Evolutionary conservation across 78 protist genomes (phyloP), one percentile per base, ranked within the genome.

Genomic region (Blattamonas nauphoetae): DNA sequence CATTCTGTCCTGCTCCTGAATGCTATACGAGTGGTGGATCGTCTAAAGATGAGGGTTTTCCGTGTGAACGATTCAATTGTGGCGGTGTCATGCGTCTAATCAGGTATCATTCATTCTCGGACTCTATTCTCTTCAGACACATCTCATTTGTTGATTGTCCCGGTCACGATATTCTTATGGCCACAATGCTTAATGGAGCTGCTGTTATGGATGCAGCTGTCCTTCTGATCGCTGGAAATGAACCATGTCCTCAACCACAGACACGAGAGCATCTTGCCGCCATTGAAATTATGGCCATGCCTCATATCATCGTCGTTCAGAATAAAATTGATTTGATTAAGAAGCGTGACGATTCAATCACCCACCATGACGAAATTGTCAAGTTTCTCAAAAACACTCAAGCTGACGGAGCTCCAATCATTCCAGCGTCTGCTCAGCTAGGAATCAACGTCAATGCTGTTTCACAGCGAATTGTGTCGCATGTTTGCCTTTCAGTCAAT

Each of bases 201-300:
- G 99, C 99, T 38, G 99, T 99, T 45, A 99, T 99, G 99, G 99
- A 99, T 89, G 99, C 99, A 0, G 99, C 99, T 2, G 88, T 99
- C 43, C 91, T 99, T 44, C 94, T 99, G 36, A 93, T 99, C 43
- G 99, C 99, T 1, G 99, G 98, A 44, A 97, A 97, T 81, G 98
- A 91, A 44, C 86, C 96, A 0, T 99, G 99, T 92, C 99, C 99
- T 63, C 99, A 99, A 93, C 99, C 99, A 38, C 99, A 98, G 93
- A 95, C 98, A 0, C 34, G 90, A 3, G 99, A 98, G 94, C 99
- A 98, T 81, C 89, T 99, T 45, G 99, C 99, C 21, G 99, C 99
- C 45, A 95, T 99, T 46, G 99, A 97, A 86, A 97, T 97, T 87
- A 97, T 99, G 99, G 94, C 94, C 89, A 91, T 98, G 11, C 3